phyloP scores from a whole-genome alignment of 129 eudicot species.

The Solidago caesia region DNA sequence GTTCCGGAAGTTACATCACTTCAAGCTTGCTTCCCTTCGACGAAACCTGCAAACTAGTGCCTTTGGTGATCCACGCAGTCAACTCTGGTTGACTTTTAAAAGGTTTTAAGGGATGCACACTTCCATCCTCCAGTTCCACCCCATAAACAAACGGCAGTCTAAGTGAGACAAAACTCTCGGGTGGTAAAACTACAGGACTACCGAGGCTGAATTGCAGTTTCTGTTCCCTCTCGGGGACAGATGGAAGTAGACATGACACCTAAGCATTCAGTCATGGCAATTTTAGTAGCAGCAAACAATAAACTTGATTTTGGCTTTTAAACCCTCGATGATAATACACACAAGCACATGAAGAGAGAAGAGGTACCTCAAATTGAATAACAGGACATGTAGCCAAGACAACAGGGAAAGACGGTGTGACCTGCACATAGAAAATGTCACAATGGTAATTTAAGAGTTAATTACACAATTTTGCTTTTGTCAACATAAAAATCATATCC shows the following conservation, averaged over 20 bases:
- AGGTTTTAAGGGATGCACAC: slow-evolving; percentile 60
- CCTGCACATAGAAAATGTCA: slow-evolving; percentile 46
- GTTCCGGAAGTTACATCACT: slow-evolving; percentile 24
- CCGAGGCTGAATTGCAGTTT: slow-evolving; percentile 77
- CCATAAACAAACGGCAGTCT: slow-evolving; percentile 94
- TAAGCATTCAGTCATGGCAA: slow-evolving; percentile 28
- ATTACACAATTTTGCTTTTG: not conserved
- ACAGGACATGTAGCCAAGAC: slow-evolving; percentile 67
- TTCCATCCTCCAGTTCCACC: slow-evolving; percentile 62
- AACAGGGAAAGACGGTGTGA: slow-evolving; percentile 85
- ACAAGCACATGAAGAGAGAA: slow-evolving; percentile 11
- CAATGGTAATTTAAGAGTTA: not conserved
- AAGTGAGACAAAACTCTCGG: slow-evolving; percentile 88
- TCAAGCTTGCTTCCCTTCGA: slow-evolving; percentile 50
- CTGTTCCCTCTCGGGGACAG: slow-evolving; percentile 54
- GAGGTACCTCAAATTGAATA: slow-evolving; percentile 79
- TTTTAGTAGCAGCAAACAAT: not conserved
- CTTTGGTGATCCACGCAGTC: slow-evolving; percentile 76
- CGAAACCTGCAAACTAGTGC: slow-evolving; percentile 59
- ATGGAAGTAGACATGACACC: slow-evolving; percentile 72
- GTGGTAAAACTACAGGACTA: slow-evolving; percentile 74
- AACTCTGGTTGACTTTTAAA: slow-evolving; percentile 74
- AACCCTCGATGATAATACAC: slow-evolving; percentile 17
- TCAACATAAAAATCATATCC: not conserved
- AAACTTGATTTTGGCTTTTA: not conserved